phyloP scores from a whole-genome alignment of 1,139 yeast genomes.

The Debaryomyces subglobosus region DNA sequence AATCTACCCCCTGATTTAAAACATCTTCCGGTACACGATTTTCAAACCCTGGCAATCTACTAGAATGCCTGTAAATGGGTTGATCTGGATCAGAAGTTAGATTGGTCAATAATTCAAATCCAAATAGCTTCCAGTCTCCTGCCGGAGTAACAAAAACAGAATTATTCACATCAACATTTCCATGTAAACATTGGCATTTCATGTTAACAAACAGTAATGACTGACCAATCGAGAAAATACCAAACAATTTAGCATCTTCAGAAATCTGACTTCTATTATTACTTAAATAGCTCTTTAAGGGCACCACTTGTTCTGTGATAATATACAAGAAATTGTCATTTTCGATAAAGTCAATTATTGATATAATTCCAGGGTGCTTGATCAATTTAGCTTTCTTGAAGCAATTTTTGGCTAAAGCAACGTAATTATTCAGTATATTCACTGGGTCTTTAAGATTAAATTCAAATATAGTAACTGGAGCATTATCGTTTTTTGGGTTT shows the following conservation, averaged over 20 bases:
- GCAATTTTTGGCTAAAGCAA: constrained; percentile 63
- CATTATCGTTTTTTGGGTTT: constrained; percentile 41
- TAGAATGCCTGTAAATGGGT: constrained; percentile 40
- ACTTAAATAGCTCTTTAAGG: constrained; percentile 47
- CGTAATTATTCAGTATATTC: constrained; percentile 30
- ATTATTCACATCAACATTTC: constrained; percentile 54
- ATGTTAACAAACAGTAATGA: constrained; percentile 65
- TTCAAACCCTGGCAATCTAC: constrained; percentile 25
- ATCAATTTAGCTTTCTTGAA: constrained; percentile 66
- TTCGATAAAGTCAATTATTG: constrained; percentile 71
- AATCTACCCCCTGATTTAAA: constrained; percentile 42
- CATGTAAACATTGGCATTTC: constrained; percentile 68
- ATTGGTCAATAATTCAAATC: constrained; percentile 72
- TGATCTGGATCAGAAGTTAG: constrained; percentile 53
- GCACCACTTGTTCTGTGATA: constrained; percentile 76
- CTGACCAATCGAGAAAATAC: constrained; percentile 58
- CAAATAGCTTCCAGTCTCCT: constrained; percentile 88
- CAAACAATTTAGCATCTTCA: constrained; percentile 53
- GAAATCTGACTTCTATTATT: constrained; percentile 22
- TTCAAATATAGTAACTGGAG: constrained; percentile 61
- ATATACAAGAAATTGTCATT: constrained; percentile 63
- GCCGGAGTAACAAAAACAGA: constrained; percentile 63
- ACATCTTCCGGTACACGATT: constrained; percentile 49
- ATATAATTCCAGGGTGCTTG: constrained; percentile 77
- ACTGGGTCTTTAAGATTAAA: constrained; percentile 53